Base-by-base conservation (phyloP, 2,329 filamentous ascomycete genomes). In the Colletotrichum sp. region DNA sequence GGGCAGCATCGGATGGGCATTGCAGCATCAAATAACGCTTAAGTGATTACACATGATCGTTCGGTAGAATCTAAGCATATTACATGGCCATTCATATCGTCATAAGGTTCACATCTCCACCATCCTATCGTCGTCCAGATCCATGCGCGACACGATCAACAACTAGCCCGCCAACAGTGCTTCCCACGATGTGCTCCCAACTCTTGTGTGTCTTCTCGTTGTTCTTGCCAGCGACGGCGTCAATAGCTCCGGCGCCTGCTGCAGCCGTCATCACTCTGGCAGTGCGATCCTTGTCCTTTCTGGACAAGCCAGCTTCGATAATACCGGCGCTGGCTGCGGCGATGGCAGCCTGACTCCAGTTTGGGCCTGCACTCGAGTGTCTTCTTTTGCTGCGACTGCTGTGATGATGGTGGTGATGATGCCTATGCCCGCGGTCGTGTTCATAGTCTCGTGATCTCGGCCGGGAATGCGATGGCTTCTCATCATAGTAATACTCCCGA, bases 291-390 rank as follows among this genome's bases (percentile, higher is more conserved):
- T 65, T 52, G 18, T 75, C 73, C 21, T 69, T 32, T 10, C 73
- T 38, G 5, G 70, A 71, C n/a, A 75, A 26, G 0, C 70, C 70
- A 1, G 73, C 73, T 21, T 75, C 73, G 18, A 73, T 67, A 15
- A 75, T 65, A 21, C 73, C 73, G 18, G 73, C 73, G 38, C 70
- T 68, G 1, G 73, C 73, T 28, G 73, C 73, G 13, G 73, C 70
- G 16, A 75, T 61, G 9, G 64, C 73, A 13, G 73, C 64, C 24
- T 75, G 73, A 8, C 34, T 48, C 73, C 70, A 75, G 16, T 73
- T 65, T 0, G 58, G 32, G 4, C 62, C 70, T 2, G 38, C 36
- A 21, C 34, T 61, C 3, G 73, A 75, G 15, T 64, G 55, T 36
- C 73, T 73, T 30, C 73, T 68, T 10, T 65, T 75, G 43, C 48